These are phyloP conservation scores for Clonostachys solani DNA, from an alignment of 2,329 filamentous ascomycete species.

Conservation along the genomic window DNA sequence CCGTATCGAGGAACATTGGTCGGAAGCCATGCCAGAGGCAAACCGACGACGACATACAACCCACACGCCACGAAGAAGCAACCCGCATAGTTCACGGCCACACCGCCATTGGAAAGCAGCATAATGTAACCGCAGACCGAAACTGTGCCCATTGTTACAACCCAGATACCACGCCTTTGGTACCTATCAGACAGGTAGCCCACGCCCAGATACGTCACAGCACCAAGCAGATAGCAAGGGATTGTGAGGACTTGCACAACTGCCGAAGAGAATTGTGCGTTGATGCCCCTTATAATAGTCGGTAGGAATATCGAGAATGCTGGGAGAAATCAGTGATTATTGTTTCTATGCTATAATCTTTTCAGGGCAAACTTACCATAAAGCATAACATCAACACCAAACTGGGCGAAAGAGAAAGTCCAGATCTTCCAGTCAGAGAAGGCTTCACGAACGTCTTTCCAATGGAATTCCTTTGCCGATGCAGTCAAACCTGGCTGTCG, in stretches of 20 bases:
- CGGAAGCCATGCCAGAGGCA: conserved; percentile 2
- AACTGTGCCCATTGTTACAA: neutral
- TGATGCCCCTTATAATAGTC: conserved; percentile 49
- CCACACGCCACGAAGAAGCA: conserved; percentile 4
- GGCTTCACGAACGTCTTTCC: conserved; percentile 56
- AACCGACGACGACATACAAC: conserved; percentile 2
- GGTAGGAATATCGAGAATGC: conserved; percentile 61
- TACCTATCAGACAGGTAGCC: conserved; percentile 51
- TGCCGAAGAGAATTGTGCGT: neutral
- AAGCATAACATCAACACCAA: neutral
- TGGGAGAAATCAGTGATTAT: neutral
- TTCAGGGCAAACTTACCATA: neutral
- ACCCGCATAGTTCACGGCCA: conserved; percentile 1
- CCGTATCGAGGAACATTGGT: conserved; percentile 2
- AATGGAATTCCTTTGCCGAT: conserved; percentile 26
- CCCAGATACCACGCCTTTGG: conserved; percentile 3
- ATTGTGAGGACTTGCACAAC: conserved; percentile 36
- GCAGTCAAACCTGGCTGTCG: conserved; percentile 21
- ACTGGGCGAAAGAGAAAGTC: conserved; percentile 9
- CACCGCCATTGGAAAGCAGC: neutral
- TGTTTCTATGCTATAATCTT: neutral
- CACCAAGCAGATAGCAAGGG: conserved; percentile 57
- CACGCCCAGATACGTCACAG: conserved; percentile 50
- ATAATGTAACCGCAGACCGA: conserved; percentile 1
- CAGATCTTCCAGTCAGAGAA: conserved; percentile 68